phyloP scores from a whole-genome alignment of 2,329 filamentous ascomycete genomes.

The Dactylellina haptotyla region DNA sequence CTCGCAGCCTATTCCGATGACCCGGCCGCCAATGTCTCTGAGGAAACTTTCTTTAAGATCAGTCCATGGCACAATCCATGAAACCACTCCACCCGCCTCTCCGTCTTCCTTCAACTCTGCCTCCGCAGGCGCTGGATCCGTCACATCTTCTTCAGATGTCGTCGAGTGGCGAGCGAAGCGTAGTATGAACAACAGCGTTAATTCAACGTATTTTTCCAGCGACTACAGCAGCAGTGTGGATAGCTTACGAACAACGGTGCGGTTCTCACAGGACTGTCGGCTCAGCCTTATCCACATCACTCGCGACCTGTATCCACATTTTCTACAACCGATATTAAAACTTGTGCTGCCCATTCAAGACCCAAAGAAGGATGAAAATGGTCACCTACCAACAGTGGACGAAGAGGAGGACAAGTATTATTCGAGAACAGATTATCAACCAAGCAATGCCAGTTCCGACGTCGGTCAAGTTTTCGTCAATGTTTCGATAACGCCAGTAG shows the following conservation, averaged over 20 bases:
- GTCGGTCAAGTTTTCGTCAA: constrained; percentile 77
- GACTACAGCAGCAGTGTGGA: constrained; percentile 47
- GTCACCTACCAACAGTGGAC: constrained; percentile 46
- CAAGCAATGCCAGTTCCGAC: constrained; percentile 43
- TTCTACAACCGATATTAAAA: constrained; percentile 87
- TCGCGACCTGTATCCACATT: constrained; percentile 76
- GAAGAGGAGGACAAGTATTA: constrained; percentile 64
- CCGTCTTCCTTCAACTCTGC: constrained; percentile 49
- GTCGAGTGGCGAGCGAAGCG: constrained; percentile 53
- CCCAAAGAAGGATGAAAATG: constrained; percentile 61
- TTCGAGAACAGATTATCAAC: constrained; percentile 45
- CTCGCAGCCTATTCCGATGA: constrained; percentile 49
- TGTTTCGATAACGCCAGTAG: constrained; percentile 88
- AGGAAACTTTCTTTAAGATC: constrained; percentile 53
- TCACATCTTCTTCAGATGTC: constrained; percentile 43
- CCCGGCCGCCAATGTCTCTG: constrained; percentile 47
- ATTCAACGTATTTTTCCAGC: constrained; percentile 33
- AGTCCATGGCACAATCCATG: constrained; percentile 49
- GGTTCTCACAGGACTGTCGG: constrained; percentile 76
- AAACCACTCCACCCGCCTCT: constrained; percentile 51
- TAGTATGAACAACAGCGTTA: constrained; percentile 44
- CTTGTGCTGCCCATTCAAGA: constrained; percentile 76
- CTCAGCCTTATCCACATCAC: constrained; percentile 92
- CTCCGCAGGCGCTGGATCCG: constrained; percentile 40
- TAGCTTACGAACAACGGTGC: constrained; percentile 59